Base-by-base conservation (phyloP, 2,329 filamentous ascomycete species). In the Fusarium torulosum region DNA sequence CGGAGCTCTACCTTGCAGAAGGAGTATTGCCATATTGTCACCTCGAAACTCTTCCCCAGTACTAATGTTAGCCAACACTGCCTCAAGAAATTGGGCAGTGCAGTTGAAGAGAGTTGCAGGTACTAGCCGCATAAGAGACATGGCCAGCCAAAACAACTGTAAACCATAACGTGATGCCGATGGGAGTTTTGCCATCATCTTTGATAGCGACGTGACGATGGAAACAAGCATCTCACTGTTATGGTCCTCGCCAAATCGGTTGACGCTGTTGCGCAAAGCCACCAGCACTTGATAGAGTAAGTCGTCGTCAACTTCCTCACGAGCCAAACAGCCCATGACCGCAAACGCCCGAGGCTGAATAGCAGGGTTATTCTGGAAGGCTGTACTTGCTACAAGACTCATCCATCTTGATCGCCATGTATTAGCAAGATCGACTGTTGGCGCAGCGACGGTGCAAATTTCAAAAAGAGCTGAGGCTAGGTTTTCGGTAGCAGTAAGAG, bases 231-330 rank as follows among this genome's bases (percentile, higher is more conserved):
- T 90, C 70, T 91, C 89, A 66, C 83, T 87, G 71, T 86, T 88
- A 57, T 82, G 84, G 56, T 90, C 88, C 57, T 90, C 88, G 43
- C 86, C 84, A 71, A 90, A 91, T 27, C 88, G 84, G n/a, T 82
- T 80, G 17, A 91, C 83, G 69, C 88, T 90, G 65, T 85, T 89
- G 46, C 89, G 84, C 17, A 91, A 80, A 17, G 89, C 88, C 27
- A 91, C 89, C 4, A 91, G 82, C 20, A 91, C 88, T 74, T 91
- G 89, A 73, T 91, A 91, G 4, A 91, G 82, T 6, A 91, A 80
- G 72, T 91, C 89, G 66, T 91, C 89, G 53, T 91, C 89, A 3
- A 91, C 89, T 74, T 91, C 89, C 72, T 91, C 89, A n/a, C 88
- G 83, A 23, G 89, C 89, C 11, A 91, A 78, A 69, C 88, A 91